A percentile compares a stretch with the other conserved stretches of the same genome.
Evolutionary conservation across 768 basidiomycete species (phyloP).

Genomic region (Hypsizygus marmoreus): DNA sequence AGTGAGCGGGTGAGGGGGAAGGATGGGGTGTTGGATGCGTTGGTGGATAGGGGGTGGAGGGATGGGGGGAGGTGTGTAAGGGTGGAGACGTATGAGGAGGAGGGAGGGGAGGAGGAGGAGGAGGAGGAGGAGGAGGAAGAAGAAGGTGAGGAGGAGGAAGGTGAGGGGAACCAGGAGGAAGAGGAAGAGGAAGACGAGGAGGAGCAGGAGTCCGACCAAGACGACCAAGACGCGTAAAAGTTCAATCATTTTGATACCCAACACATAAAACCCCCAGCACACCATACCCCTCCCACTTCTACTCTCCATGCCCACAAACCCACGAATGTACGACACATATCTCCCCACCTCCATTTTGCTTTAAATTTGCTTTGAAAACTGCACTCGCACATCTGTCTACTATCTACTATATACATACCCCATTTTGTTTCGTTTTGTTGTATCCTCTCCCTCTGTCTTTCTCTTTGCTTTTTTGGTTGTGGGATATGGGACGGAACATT

Average conservation of each 20-base stretch:
- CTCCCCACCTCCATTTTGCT: background rate
- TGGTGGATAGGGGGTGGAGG: slow-evolving; percentile 39
- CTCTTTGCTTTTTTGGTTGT: too few species aligned
- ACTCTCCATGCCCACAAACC: too few species aligned
- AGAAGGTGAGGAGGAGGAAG: slow-evolving; percentile 20
- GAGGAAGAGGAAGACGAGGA: slow-evolving; percentile 22
- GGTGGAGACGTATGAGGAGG: slow-evolving; percentile 31
- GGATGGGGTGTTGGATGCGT: slow-evolving; percentile 37
- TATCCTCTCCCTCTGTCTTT: too few species aligned
- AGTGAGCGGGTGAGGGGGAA: slow-evolving; percentile 30
- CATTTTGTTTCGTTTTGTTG: too few species aligned
- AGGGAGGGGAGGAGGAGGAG: slow-evolving; percentile 25
- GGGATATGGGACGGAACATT: too few species aligned
- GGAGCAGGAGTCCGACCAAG: slow-evolving; percentile 11
- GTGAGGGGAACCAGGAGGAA: slow-evolving; percentile 23
- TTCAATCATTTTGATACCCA: background rate
- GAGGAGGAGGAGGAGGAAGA: slow-evolving; percentile 18
- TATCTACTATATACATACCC: too few species aligned
- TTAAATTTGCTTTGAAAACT: too few species aligned
- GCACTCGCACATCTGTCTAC: too few species aligned
- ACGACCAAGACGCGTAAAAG: slow-evolving; percentile 12
- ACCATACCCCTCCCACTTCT: too few species aligned
- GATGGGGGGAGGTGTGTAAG: slow-evolving; percentile 22
- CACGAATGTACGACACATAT: too few species aligned
- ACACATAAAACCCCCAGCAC: background rate